phyloP scores from a whole-genome alignment of 2,329 filamentous ascomycete species.

The Emergomyces pasteurianus region DNA sequence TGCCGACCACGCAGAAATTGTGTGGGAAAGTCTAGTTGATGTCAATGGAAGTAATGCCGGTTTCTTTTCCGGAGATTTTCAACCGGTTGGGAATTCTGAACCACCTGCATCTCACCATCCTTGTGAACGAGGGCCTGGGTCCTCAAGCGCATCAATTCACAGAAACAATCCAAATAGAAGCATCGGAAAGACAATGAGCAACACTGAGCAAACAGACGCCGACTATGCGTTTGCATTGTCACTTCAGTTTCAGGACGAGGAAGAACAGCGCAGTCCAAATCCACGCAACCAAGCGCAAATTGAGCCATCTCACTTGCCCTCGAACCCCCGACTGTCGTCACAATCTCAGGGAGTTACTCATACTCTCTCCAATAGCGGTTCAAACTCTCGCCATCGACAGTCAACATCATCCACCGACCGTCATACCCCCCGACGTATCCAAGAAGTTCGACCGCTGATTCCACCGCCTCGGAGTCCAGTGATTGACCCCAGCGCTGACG shows the following conservation, averaged over 20 bases:
- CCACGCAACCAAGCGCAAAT: slow-evolving; percentile 19
- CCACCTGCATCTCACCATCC: slow-evolving; percentile 17
- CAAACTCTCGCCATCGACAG: slow-evolving; percentile 13
- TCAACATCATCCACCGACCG: slow-evolving; percentile 14
- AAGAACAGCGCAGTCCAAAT: slow-evolving; percentile 64
- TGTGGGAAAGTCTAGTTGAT: slow-evolving; percentile 90
- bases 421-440: slow-evolving; percentile 15
- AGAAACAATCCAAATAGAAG: not conserved
- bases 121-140: slow-evolving; percentile 18
- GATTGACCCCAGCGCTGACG: slow-evolving; percentile 34
- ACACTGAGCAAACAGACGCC: slow-evolving; percentile 55
- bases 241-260: slow-evolving; percentile 86
- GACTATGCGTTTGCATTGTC: slow-evolving; percentile 82
- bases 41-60: slow-evolving; percentile 72
- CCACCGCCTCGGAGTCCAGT: slow-evolving; percentile 31
- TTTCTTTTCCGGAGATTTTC: slow-evolving; percentile 84
- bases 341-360: not conserved
- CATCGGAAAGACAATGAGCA: slow-evolving; percentile 27
- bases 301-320: slow-evolving; percentile 5
- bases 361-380: not conserved
- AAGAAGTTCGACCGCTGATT: slow-evolving; percentile 32
- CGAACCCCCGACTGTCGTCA: not conserved
- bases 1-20: slow-evolving; percentile 72
- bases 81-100: slow-evolving; percentile 55
- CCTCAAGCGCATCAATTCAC: not conserved